phyloP scores from a whole-genome alignment of 176 grass and related monocot species.

The Leersia perrieri region DNA sequence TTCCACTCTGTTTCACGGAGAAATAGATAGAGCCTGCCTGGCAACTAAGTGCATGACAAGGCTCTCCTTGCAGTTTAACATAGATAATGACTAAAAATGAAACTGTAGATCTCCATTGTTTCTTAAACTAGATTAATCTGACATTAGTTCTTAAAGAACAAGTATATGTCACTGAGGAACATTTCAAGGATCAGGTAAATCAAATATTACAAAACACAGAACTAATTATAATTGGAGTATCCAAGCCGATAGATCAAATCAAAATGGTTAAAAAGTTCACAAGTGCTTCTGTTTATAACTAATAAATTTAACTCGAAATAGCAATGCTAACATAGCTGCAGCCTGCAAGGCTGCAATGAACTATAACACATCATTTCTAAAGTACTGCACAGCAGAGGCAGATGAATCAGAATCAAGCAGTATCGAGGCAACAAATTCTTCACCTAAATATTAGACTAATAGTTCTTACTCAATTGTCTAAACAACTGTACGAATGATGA shows the following conservation, averaged over 20 bases:
- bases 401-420: not conserved
- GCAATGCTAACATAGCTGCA: no score
- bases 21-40: slow-evolving; percentile 10
- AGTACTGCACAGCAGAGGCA: not conserved
- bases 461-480: not conserved
- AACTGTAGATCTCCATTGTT: no score
- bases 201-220: no score
- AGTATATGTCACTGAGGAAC: not conserved
- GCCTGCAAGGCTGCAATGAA: not conserved
- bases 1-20: not conserved
- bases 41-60: not conserved
- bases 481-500: not conserved
- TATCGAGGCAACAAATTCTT: not conserved
- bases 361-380: not conserved
- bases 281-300: no score
- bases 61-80: no score
- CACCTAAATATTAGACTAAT: not conserved
- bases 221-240: no score
- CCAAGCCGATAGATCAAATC: no score
- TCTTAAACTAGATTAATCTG: no score
- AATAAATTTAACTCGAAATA: not conserved
- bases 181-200: no score
- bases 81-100: no score
- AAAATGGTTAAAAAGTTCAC: no score
- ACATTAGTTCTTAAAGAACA: not conserved